Evolutionary conservation across 1,284 basidiomycete species (phyloP).

Genomic region (Filobasidium uniguttulatum): DNA sequence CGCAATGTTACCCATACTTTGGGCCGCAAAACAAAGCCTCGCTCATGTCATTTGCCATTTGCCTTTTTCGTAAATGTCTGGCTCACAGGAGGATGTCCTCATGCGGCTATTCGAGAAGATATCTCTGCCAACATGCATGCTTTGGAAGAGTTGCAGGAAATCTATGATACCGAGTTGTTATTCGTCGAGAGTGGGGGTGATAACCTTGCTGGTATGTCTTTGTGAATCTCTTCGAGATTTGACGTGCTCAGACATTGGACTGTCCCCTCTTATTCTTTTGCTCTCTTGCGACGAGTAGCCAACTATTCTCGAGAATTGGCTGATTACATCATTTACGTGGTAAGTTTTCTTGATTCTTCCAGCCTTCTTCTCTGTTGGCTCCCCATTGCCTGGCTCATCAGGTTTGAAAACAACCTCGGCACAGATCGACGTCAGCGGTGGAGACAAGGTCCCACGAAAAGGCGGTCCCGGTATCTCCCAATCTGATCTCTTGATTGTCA

Average conservation of each 20-base stretch:
- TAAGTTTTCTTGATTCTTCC: constrained; percentile 36
- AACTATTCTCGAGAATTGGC: constrained; percentile 93
- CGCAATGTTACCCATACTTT: too few species aligned
- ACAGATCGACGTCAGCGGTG: constrained; percentile 56
- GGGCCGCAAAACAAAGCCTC: not conserved
- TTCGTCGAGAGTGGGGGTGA: constrained; percentile 94
- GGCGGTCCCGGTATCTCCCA: constrained; percentile 90
- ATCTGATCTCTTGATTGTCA: constrained; percentile 85
- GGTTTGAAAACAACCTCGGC: not conserved
- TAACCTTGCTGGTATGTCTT: constrained; percentile 56
- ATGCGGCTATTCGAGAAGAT: constrained; percentile 92
- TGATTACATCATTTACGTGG: constrained; percentile 94
- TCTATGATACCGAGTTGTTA: constrained; percentile 65
- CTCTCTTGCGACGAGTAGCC: constrained; percentile 40
- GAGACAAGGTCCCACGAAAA: constrained; percentile 96
- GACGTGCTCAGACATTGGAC: not conserved
- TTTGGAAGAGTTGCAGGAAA: constrained; percentile 86
- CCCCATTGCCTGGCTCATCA: not conserved
- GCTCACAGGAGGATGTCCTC: constrained; percentile 62
- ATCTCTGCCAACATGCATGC: constrained; percentile 94
- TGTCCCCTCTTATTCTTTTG: not conserved
- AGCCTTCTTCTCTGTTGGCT: constrained; percentile 8
- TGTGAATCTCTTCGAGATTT: too few species aligned
- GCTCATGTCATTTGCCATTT: not conserved
- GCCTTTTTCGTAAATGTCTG: not conserved